phyloP scores from a whole-genome alignment of 768 basidiomycete genomes.

The Naematelia encephala region DNA sequence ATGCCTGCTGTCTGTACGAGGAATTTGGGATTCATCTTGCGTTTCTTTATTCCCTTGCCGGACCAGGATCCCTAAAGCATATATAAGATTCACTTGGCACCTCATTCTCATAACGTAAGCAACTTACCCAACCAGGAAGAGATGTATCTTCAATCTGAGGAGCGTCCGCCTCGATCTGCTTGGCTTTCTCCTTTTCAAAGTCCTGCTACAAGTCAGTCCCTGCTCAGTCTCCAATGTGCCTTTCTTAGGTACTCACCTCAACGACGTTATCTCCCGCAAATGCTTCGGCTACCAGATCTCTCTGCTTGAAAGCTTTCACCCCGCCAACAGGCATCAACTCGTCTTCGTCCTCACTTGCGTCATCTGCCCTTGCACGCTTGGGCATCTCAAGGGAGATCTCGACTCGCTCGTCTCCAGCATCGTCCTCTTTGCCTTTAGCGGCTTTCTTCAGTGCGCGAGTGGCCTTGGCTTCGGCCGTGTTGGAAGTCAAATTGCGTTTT shows the following conservation, averaged over 20 bases:
- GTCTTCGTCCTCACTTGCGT: constrained; percentile 55
- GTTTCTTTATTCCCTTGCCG: constrained; percentile 64
- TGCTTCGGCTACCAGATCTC: constrained; percentile 86
- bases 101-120: too few relatives aligned
- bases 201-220: constrained; percentile 57
- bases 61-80: constrained; percentile 79
- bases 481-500: constrained; percentile 70
- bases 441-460: constrained; percentile 71
- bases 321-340: constrained; percentile 45
- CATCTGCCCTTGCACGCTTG: background rate
- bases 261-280: constrained; percentile 98
- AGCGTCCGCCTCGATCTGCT: constrained; percentile 80
- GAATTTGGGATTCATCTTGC: constrained; percentile 60
- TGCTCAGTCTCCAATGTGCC: background rate
- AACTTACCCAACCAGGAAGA: constrained; percentile 86
- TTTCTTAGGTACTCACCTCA: constrained; percentile 58
- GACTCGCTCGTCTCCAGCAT: constrained; percentile 75
- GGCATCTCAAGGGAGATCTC: constrained; percentile 63
- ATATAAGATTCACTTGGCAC: too few relatives aligned
- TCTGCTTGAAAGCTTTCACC: constrained; percentile 74
- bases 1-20: constrained; percentile 81
- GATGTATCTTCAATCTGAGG: constrained; percentile 84
- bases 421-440: constrained; percentile 64
- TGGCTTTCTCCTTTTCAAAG: constrained; percentile 77
- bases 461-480: constrained; percentile 62